These are phyloP conservation scores for Dioszegia aurantiaca DNA, from an alignment of 768 basidiomycete genomes.

Conservation along the genomic window DNA sequence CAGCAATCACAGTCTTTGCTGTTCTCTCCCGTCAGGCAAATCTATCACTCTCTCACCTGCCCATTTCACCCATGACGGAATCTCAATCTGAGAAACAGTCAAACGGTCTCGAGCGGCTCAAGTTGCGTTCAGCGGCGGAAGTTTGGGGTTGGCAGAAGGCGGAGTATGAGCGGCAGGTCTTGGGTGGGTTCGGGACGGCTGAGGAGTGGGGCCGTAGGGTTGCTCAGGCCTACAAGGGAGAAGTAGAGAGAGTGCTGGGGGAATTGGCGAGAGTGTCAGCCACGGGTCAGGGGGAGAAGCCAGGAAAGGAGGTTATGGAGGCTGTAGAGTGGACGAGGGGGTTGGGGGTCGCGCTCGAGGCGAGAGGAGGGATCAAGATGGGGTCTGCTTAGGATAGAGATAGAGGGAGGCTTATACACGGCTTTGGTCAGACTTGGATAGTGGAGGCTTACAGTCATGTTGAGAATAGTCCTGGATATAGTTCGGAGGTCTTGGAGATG, in stretches of 20 bases:
- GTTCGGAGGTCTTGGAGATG: no score
- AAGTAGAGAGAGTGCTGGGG: conserved; percentile 41
- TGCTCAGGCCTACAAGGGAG: conserved; percentile 40
- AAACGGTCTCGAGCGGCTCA: conserved; percentile 9
- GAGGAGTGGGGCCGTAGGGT: conserved; percentile 46
- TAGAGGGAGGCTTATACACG: not conserved
- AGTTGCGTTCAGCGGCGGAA: conserved; percentile 27
- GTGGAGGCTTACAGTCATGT: no score
- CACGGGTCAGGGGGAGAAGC: conserved; percentile 22
- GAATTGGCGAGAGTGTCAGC: conserved; percentile 16
- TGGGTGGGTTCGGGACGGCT: conserved; percentile 46
- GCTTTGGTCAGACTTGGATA: not conserved
- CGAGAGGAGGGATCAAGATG: conserved; percentile 29
- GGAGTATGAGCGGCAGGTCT: conserved; percentile 49
- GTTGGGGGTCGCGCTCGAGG: conserved; percentile 37
- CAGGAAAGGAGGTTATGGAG: conserved; percentile 21
- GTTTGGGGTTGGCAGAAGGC: conserved; percentile 39
- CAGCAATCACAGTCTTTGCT: conserved; percentile 45
- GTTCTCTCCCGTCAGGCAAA: conserved; percentile 41
- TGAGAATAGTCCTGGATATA: no score
- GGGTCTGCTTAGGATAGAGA: conserved; percentile 4
- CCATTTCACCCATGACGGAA: conserved; percentile 13
- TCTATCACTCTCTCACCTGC: conserved; percentile 13
- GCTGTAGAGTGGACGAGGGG: conserved; percentile 39
- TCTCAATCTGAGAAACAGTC: conserved; percentile 1